These are phyloP conservation scores for Hippophae tibetana DNA, from an alignment of 306 rosid genomes.

Conservation along the genomic window DNA sequence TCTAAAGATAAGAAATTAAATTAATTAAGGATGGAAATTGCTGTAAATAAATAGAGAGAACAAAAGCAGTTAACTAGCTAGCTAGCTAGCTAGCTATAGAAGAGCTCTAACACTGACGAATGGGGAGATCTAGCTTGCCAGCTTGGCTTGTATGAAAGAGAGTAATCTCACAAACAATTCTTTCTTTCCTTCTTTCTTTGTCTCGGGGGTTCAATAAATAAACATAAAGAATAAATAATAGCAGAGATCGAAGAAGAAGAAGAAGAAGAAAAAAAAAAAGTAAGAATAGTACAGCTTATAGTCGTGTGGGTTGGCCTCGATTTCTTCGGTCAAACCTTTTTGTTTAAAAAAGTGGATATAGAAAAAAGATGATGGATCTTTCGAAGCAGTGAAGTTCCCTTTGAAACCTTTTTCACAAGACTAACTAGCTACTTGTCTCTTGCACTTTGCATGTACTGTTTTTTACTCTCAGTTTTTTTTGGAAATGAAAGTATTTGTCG, in stretches of 20 bases:
- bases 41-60: background rate
- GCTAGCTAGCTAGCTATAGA: background rate
- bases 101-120: slow-evolving; percentile 10
- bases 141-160: slow-evolving; percentile 10
- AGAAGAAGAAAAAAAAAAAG: background rate
- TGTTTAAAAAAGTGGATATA: background rate
- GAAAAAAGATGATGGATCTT: background rate
- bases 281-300: slow-evolving; percentile 2
- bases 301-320: slow-evolving; percentile 23
- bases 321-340: slow-evolving; percentile 34
- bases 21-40: no score
- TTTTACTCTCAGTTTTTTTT: background rate
- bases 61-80: background rate
- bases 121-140: background rate
- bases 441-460: no score
- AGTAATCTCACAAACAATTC: slow-evolving; percentile 2
- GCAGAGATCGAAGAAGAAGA: background rate
- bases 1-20: no score
- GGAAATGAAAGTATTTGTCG: slow-evolving; percentile 3
- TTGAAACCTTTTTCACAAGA: no score
- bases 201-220: slow-evolving; percentile 19
- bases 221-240: background rate
- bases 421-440: no score
- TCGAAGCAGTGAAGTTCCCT: background rate
- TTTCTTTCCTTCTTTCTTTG: slow-evolving; percentile 11